These are phyloP conservation scores for Thielaviopsis populi DNA, from an alignment of 2,329 filamentous ascomycete species.

Conservation along the genomic window DNA sequence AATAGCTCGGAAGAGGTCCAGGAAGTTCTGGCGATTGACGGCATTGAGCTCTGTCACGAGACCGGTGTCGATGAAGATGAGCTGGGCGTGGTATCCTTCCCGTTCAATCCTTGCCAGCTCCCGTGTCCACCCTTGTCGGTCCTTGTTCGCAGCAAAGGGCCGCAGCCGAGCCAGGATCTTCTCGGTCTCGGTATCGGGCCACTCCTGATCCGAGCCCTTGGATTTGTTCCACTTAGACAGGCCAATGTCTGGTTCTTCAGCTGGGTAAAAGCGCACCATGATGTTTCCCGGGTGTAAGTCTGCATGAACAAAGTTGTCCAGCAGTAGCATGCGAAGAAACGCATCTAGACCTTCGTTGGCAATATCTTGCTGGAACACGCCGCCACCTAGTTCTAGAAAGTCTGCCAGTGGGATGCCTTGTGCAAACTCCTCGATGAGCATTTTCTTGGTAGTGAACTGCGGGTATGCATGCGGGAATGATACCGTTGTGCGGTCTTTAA, in stretches of 20 bases:
- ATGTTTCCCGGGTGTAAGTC: slow-evolving; percentile 96
- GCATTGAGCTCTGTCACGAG: slow-evolving; percentile 87
- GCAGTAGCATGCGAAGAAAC: slow-evolving; percentile 87
- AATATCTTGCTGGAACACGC: slow-evolving; percentile 85
- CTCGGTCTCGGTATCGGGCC: slow-evolving; percentile 66
- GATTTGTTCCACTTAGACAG: slow-evolving; percentile 26
- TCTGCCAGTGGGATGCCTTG: slow-evolving; percentile 83
- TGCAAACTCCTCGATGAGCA: slow-evolving; percentile 89
- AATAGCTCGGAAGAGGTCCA: slow-evolving; percentile 88
- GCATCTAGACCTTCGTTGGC: slow-evolving; percentile 90
- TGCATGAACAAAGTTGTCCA: slow-evolving; percentile 96
- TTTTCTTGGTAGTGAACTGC: slow-evolving; percentile 81
- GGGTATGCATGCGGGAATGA: slow-evolving; percentile 93
- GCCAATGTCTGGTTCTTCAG: slow-evolving; percentile 51
- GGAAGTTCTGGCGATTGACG: slow-evolving; percentile 74
- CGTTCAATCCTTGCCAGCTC: slow-evolving; percentile 63
- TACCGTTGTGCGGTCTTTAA: slow-evolving; percentile 76
- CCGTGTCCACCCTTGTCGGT: slow-evolving; percentile 54
- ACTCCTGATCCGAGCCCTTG: slow-evolving; percentile 28
- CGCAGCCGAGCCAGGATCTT: slow-evolving; percentile 66
- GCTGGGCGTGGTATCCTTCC: slow-evolving; percentile 82
- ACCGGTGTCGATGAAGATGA: slow-evolving; percentile 95
- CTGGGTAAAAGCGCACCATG: slow-evolving; percentile 96
- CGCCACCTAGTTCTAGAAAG: slow-evolving; percentile 82
- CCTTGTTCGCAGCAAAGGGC: slow-evolving; percentile 48